Percentiles rank a stretch among this genome's conserved stretches.
phyloP scores from a whole-genome alignment of 352 stramenopile genomes.

The Sclerospora graminicola region DNA sequence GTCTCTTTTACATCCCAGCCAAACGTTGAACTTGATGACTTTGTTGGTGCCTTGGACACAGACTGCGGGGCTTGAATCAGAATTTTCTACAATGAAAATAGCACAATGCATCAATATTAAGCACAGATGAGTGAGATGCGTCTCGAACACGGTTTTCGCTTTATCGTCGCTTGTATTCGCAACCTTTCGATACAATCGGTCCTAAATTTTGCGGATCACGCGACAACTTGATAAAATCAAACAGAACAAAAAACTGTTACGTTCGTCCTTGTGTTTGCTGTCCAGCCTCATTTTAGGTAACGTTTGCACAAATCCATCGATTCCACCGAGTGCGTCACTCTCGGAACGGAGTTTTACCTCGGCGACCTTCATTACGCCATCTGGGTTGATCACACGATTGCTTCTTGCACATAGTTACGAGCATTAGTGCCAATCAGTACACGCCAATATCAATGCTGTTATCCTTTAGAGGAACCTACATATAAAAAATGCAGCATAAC shows the following conservation, averaged over 20 bases:
- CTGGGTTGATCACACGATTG: constrained; percentile 90
- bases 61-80: background rate
- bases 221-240: constrained; percentile 65
- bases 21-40: too few species aligned
- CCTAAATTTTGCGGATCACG: constrained; percentile 40
- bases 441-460: constrained; percentile 91
- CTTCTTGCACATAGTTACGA: constrained; percentile 93
- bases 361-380: too few species aligned
- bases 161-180: constrained; percentile 80
- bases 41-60: too few species aligned
- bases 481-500: too few species aligned
- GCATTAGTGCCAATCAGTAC: constrained; percentile 98
- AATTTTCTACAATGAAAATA: constrained; percentile 9
- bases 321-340: too few species aligned
- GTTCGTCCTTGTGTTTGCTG: constrained; percentile 54
- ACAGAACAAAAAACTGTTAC: constrained; percentile 84
- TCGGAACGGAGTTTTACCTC: constrained; percentile 84
- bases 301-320: too few species aligned
- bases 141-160: too few species aligned
- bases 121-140: background rate
- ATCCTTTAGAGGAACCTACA: constrained; percentile 87
- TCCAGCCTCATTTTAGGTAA: constrained; percentile 65
- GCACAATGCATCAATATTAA: background rate
- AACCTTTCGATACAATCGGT: constrained; percentile 67
- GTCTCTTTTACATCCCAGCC: too few species aligned